Conservation (phyloP, 768 basidiomycete species). For the Candolleomyces efflorescens region DNA sequence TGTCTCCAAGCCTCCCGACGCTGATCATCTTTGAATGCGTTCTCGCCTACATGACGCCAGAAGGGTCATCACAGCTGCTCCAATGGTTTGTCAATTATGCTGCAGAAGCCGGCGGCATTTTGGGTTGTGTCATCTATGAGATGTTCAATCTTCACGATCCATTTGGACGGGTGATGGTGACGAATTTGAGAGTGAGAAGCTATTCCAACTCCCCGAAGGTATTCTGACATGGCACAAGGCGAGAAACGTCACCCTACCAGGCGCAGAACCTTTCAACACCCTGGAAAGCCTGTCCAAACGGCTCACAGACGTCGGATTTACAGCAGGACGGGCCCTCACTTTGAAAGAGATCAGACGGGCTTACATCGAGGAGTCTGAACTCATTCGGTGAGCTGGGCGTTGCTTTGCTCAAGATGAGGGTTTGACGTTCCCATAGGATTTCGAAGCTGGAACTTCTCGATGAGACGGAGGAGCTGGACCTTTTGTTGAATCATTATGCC, state of each 20-base stretch:
- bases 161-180: constrained; percentile 92
- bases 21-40: constrained; percentile 92
- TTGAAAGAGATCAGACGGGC: constrained; percentile 63
- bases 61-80: constrained; percentile 47
- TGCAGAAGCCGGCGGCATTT: constrained; percentile 19
- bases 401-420: constrained; percentile 1
- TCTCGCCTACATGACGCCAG: constrained; percentile 78
- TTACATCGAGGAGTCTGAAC: constrained; percentile 46
- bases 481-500: constrained; percentile 87
- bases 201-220: background rate
- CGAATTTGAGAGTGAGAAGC: constrained; percentile 68
- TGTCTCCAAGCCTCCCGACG: constrained; percentile 69
- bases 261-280: constrained; percentile 59
- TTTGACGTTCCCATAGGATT: constrained; percentile 44
- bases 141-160: constrained; percentile 87
- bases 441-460: constrained; percentile 83
- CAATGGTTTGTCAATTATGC: constrained; percentile 63
- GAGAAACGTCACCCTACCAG: constrained; percentile 71
- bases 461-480: constrained; percentile 90
- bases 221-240: constrained; percentile 36
- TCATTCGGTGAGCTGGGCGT: constrained; percentile 46
- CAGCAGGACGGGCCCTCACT: constrained; percentile 50
- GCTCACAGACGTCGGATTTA: constrained; percentile 57
- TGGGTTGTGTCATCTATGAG: constrained; percentile 78
- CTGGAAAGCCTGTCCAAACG: constrained; percentile 53